phyloP scores from a whole-genome alignment of 2,329 filamentous ascomycete genomes.

The Allantophomopsis lycopodina region DNA sequence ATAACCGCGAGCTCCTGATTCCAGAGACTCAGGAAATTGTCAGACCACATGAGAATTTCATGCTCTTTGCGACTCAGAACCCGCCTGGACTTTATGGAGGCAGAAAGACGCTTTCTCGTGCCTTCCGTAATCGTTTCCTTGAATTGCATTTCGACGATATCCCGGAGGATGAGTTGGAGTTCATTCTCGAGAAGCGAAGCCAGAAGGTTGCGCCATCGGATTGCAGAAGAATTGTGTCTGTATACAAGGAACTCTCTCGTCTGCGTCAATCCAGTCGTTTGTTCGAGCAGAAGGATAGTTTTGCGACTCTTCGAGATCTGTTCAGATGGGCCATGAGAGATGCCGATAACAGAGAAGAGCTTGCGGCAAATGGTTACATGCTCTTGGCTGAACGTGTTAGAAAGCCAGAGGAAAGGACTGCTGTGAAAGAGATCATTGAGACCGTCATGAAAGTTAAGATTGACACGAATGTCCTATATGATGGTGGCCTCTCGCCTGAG shows the following conservation, averaged over 20 bases:
- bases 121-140: constrained; percentile 92
- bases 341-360: constrained; percentile 74
- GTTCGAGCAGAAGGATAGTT: constrained; percentile 95
- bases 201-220: constrained; percentile 81
- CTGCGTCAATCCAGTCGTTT: constrained; percentile 80
- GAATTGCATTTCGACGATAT: constrained; percentile 98
- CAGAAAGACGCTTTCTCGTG: constrained; percentile 81
- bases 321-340: constrained; percentile 88
- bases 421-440: constrained; percentile 81
- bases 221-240: constrained; percentile 78
- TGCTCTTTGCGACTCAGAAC: constrained; percentile 97
- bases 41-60: constrained; percentile 85
- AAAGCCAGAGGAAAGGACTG: constrained; percentile 72
- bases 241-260: constrained; percentile 85
- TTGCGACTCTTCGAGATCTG: constrained; percentile 87
- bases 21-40: constrained; percentile 94
- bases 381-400: constrained; percentile 86
- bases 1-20: constrained; percentile 90
- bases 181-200: constrained; percentile 78
- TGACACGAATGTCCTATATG: constrained; percentile 61
- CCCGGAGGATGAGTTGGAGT: constrained; percentile 83
- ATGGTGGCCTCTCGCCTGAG: constrained; percentile 39
- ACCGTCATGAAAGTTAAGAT: constrained; percentile 79
- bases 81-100: constrained; percentile 92
- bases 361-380: constrained; percentile 92